Evolutionary conservation across 805 yeast genomes (phyloP).

Genomic region (Hanseniaspora jakobsenii): DNA sequence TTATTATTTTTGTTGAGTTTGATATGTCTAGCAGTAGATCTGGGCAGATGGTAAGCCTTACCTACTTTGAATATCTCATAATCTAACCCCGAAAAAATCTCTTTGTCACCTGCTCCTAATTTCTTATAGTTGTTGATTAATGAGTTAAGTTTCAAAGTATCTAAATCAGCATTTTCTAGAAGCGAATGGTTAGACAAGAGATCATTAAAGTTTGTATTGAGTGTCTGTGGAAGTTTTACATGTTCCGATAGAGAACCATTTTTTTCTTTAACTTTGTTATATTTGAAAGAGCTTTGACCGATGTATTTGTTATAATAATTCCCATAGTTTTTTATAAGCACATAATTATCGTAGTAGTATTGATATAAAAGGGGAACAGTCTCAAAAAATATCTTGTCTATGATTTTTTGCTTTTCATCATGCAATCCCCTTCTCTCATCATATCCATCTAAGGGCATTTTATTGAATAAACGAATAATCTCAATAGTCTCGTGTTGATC

Average conservation of each 20-base stretch:
- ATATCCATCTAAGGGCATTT: neutral
- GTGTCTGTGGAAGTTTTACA: too few relatives aligned
- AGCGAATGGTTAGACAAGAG: too few relatives aligned
- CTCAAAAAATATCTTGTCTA: neutral
- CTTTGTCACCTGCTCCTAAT: neutral
- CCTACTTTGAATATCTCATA: conserved; percentile 4
- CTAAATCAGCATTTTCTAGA: too few relatives aligned
- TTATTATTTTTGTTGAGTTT: neutral
- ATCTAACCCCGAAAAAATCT: neutral
- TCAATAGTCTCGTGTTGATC: neutral
- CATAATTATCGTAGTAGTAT: conserved; percentile 9
- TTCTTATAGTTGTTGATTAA: conserved; percentile 1
- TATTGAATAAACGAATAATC: neutral
- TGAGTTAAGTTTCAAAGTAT: neutral
- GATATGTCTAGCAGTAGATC: neutral
- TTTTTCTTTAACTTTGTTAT: too few relatives aligned
- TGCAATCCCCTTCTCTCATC: neutral
- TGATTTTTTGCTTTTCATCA: too few relatives aligned
- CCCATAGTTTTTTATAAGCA: neutral
- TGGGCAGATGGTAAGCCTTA: neutral
- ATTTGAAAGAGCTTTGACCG: too few relatives aligned
- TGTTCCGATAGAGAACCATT: too few relatives aligned
- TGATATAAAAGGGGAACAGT: conserved; percentile 10
- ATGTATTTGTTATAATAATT: neutral
- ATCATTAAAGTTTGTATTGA: too few relatives aligned